Evolutionary conservation across 306 rosid species (phyloP), one percentile per base, ranked within the genome.

Genomic region (Parietaria judaica): DNA sequence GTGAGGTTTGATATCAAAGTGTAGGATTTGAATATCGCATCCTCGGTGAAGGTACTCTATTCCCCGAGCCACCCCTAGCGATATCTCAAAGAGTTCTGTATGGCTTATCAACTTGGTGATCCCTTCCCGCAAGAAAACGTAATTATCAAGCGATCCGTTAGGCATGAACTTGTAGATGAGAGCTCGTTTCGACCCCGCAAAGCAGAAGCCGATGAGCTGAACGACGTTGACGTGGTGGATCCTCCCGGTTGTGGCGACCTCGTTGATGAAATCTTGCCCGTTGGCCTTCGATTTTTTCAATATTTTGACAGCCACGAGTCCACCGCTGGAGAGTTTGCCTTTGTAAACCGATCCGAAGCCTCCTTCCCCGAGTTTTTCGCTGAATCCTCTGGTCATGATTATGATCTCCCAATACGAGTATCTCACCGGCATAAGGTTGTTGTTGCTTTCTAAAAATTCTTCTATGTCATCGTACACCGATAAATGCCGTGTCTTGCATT

Each of bases 1-100:
- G 65, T 61, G 65, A 23, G 65, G 54, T 9, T 61, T 61, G 36
- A 61, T 61, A 11, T 61, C 60, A 11, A 49, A 49, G 15, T 49
- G 53, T 11, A 49, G 14, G 53, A 49, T 49, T 15, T 15, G 11
- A 11, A 11, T 13, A 49, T 49, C 53, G 53, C 53, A 49, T n/a
- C 53, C 53, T 49, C n/a, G 53, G 53, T 49, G 53, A 15, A 49
- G 53, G n/a, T 49, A 49, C 53, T 49, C 53, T 3, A 49, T 49
- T 49, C 53, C 53, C 53, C n/a, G 12, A 11, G 53, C 53, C 3
- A 49, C n/a, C 15, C 53, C 53, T 0, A 49, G 15, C 12, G 53
- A n/a, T 5, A 49, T 49, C 6, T 49, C 13, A 4, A 11, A n/a
- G 6, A 49, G n/a, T 23, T 23, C 31, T 23, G 31, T 23, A 23